Base-by-base conservation (phyloP, 371 early-diverging fungal genomes). In the Syncephalastrum monosporum region DNA sequence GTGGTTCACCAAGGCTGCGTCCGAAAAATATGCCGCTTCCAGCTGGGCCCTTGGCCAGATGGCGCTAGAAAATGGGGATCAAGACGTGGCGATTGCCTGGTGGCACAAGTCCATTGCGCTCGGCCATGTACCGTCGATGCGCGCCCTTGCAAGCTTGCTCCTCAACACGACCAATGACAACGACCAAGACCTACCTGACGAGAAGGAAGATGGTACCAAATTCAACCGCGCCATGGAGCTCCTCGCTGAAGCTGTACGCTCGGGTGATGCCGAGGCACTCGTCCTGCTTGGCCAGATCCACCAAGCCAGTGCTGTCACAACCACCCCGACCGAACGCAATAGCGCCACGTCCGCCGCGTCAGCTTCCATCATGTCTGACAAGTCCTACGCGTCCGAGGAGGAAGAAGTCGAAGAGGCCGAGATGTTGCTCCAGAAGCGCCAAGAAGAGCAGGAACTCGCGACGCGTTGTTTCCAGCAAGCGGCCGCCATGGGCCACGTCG, bases 381-480 rank as follows among this genome's bases (percentile, higher is more conserved):
- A 48, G 14, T 43, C 45, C 38, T 50, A 45, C 15, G 21, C 23
- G 49, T 41, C 41, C 42, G 57, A 56, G 45, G 33, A 49, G n/a
- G 51, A 59, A 12, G 61, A 61, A 7, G 50, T 49, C 7, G 53
- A 62, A 41, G 49, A 53, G 29, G 53, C 62, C 50, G 50, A 59
- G 19, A 24, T 55, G 6, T 5, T 53, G 12, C 21, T 50, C 17
- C 56, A 56, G 16, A 59, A 62, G 16, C 64, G 61, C n/a, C 53
- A 62, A 50, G 68, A 69, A 42, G 69, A 76, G 48, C 73, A 73
- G 46, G 73, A 71, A 21, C 41, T 73, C 38, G 72, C 77, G 3
- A 73, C 67, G 15, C 58, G 67, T 29, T 76, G 73, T 21, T 78
- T 75, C 57, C 69, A 78, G 59, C 67, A 64, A 15, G 81, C 81